Base-by-base conservation (phyloP, 2,329 filamentous ascomycete genomes). In the Myriosclerotinia curreyana region DNA sequence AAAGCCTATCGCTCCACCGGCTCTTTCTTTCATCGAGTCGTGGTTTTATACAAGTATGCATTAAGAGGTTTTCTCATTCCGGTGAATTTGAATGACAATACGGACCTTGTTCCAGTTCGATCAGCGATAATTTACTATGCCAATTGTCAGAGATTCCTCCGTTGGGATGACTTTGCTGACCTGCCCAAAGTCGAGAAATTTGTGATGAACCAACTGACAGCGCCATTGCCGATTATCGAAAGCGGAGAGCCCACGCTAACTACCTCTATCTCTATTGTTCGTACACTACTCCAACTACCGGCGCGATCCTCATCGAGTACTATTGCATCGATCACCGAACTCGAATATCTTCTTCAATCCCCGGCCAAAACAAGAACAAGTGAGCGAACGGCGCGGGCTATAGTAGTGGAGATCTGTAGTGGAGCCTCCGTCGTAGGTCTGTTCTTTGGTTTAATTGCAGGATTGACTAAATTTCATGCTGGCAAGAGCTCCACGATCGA, bases 91-190 rank as follows among this genome's bases (percentile, higher is more conserved):
- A 38, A 17, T 0, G 38, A 15, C 20, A 15, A 31, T 28, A 5
- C 22, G 17, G 38, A 44, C 8, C 40, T 55, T 11, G 5, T 28
- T 44, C 25, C 17, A n/a, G 17, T 55, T 31, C 38, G 38, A 42
- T 55, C 9, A 9, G 53, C 53, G 31, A 31, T 8, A 42, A 55
- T 55, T 7, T 55, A 55, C 17, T n/a, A 55, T n/a, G 22, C 25
- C 11, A 55, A 28, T 55, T 55, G 53, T 4, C 22, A 55, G 38
- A 15, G 53, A n/a, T 55, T 55, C 20, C 53, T 55, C 38, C 25
- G 53, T 1, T n/a, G 38, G 38, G 38, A 55, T 42, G 38, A 55
- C 22, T 31, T 55, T 5, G 38, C 53, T 4, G 1, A n/a, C 9
- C 9, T 15, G 9, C 38, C 17, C 5, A 31, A 31, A 42, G 25